Evolutionary conservation across 2,329 filamentous ascomycete genomes (phyloP).

Genomic region (Phialophora macrospora): DNA sequence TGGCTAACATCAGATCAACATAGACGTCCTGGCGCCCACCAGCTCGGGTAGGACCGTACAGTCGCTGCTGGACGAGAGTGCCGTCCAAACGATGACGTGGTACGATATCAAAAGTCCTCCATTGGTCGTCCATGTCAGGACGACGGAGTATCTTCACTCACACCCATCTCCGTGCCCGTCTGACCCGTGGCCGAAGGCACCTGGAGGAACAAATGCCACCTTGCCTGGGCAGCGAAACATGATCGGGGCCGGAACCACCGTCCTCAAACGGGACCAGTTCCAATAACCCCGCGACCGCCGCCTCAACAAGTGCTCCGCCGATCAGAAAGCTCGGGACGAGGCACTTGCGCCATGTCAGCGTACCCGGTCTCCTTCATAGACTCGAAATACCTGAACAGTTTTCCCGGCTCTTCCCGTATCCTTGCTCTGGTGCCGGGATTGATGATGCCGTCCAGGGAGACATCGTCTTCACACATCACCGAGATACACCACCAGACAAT

Average conservation of each 20-base stretch:
- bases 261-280: background rate
- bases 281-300: background rate
- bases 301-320: constrained; percentile 20
- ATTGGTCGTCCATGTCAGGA: background rate
- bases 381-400: constrained; percentile 31
- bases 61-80: background rate
- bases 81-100: background rate
- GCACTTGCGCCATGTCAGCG: constrained; percentile 1
- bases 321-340: constrained; percentile 7
- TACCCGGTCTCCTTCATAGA: constrained; percentile 3
- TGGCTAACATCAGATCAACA: background rate
- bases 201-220: background rate
- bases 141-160: background rate
- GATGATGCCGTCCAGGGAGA: constrained; percentile 23
- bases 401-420: constrained; percentile 28
- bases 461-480: constrained; percentile 29
- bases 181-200: background rate
- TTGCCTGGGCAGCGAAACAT: background rate
- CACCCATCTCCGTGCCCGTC: too few relatives aligned
- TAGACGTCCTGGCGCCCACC: background rate
- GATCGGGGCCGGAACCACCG: background rate
- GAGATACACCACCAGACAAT: constrained; percentile 35
- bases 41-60: too few relatives aligned
- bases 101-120: background rate
- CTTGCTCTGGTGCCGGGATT: constrained; percentile 23